Evolutionary conservation across 768 basidiomycete species (phyloP), one percentile per base, ranked within the genome.

Genomic region (Phanerochaete carnosa): DNA sequence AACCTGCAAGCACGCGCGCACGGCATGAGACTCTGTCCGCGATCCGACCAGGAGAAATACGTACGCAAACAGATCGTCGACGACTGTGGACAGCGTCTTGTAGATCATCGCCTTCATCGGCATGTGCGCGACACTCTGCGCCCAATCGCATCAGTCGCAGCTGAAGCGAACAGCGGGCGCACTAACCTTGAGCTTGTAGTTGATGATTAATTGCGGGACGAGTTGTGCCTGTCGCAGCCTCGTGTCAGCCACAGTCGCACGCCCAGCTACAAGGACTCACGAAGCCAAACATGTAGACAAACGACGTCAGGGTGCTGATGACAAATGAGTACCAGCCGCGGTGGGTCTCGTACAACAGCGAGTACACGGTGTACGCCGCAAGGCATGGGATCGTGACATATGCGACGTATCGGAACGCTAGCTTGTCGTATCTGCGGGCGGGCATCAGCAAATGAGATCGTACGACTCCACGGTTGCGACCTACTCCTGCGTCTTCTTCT

Each of bases 81-180:
- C 90, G 51, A 92, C 90, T 1, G 89, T 92, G 47, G 92, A 90
- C 60, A 96, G 79, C 1, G 91, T 87, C 77, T 96, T 97, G 81
- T 94, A 96, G 66, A 95, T 88, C 92, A 98, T 94, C 3, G 95
- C 91, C 73, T 95, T 97, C 89, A 97, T 95, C 22, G 95, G 95
- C 89, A 98, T 94, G 72, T 98, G 96, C 47, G 96, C 90, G 35
- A 97, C 95, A 72, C 90, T 94, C 90, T 95, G 76, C 28, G 57
- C 15, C 30, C 13, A 15, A 49, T 16, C 25, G 46, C 60, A 39
- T 65, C 50, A 45, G 19, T n/a, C 51, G 49, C 54, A 55, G 33
- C 22, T 56, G n/a, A 0, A 37, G 50, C 13, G 58, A 23, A 65
- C 30, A 19, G 43, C 47, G 19, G 8, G 43, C 23, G 13, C 45